phyloP scores from a whole-genome alignment of 1,284 basidiomycete species.

The Cutaneotrichosporon sp. region DNA sequence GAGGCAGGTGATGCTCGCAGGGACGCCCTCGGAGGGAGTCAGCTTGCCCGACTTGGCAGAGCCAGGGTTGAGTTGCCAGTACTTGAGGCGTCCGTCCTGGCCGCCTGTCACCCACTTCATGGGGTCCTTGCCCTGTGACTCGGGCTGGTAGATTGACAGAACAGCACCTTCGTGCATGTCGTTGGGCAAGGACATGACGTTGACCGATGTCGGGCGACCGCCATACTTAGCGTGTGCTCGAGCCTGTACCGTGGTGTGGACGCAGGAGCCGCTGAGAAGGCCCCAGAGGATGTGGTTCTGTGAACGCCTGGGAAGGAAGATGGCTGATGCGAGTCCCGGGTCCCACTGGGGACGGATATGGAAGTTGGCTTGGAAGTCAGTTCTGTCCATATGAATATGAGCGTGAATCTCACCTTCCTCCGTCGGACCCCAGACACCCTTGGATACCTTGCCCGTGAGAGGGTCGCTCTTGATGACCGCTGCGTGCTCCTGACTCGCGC shows the following conservation, averaged over 20 bases:
- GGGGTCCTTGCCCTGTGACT: slow-evolving; percentile 19
- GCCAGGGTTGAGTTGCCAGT: slow-evolving; percentile 42
- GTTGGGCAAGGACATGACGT: slow-evolving; percentile 30
- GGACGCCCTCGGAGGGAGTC: slow-evolving; percentile 25
- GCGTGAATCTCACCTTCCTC: slow-evolving; percentile 36
- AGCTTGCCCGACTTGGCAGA: slow-evolving; percentile 31
- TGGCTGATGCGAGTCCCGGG: slow-evolving; percentile 26
- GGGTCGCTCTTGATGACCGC: slow-evolving; percentile 48
- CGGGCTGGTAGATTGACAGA: slow-evolving; percentile 37
- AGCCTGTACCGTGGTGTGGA: slow-evolving; percentile 45
- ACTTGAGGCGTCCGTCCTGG: slow-evolving; percentile 48
- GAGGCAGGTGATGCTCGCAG: slow-evolving; percentile 37
- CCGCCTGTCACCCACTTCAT: slow-evolving; percentile 47
- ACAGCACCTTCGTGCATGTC: slow-evolving; percentile 42
- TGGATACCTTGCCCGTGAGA: slow-evolving; percentile 46
- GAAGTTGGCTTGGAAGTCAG: slow-evolving; percentile 38
- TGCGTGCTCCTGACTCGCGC: slow-evolving; percentile 40
- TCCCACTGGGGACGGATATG: slow-evolving; percentile 45
- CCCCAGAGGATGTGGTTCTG: slow-evolving; percentile 48
- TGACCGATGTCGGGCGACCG: slow-evolving; percentile 41
- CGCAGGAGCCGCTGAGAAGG: slow-evolving; percentile 39
- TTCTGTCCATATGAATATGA: background rate
- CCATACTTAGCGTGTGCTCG: slow-evolving; percentile 39
- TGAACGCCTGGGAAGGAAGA: slow-evolving; percentile 37
- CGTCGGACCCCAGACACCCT: slow-evolving; percentile 50